phyloP scores from a whole-genome alignment of 805 yeast species.

The Candida montana region DNA sequence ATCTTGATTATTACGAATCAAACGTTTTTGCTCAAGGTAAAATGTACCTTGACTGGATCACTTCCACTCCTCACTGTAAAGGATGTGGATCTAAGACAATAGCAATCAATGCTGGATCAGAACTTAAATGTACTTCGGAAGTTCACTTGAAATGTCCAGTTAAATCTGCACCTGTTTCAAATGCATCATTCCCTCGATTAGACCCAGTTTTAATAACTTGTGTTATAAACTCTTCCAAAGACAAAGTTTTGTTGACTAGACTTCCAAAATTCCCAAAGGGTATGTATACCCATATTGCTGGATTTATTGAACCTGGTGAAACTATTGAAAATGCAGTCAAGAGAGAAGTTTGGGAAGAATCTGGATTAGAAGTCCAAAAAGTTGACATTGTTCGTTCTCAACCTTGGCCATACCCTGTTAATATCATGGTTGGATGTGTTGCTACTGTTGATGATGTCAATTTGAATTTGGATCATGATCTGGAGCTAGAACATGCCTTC shows the following conservation, averaged over 20 bases:
- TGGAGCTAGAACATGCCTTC: conserved; percentile 76
- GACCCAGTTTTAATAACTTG: conserved; percentile 87
- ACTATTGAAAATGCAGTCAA: conserved; percentile 82
- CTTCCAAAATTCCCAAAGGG: conserved; percentile 44
- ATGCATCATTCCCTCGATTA: conserved; percentile 90
- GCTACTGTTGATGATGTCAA: conserved; percentile 62
- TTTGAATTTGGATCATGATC: conserved; percentile 70
- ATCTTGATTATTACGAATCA: conserved; percentile 39
- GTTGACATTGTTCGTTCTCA: conserved; percentile 70
- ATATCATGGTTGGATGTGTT: conserved; percentile 86
- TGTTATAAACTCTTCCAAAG: conserved; percentile 54
- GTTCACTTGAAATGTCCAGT: conserved; percentile 18
- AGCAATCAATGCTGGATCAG: conserved; percentile 66
- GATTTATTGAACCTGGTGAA: conserved; percentile 94
- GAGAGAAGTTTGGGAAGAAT: conserved; percentile 92
- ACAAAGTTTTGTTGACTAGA: conserved; percentile 65
- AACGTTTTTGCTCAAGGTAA: conserved; percentile 75
- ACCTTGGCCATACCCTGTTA: conserved; percentile 98
- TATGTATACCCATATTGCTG: conserved; percentile 86
- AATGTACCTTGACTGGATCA: conserved; percentile 82
- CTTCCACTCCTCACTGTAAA: conserved; percentile 70
- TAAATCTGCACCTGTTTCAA: conserved; percentile 43
- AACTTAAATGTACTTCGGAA: conserved; percentile 40
- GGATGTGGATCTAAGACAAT: conserved; percentile 71
- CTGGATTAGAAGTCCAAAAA: conserved; percentile 58